Evolutionary conservation across 2,329 filamentous ascomycete genomes (phyloP).

Genomic region (Penicillium glabrum): DNA sequence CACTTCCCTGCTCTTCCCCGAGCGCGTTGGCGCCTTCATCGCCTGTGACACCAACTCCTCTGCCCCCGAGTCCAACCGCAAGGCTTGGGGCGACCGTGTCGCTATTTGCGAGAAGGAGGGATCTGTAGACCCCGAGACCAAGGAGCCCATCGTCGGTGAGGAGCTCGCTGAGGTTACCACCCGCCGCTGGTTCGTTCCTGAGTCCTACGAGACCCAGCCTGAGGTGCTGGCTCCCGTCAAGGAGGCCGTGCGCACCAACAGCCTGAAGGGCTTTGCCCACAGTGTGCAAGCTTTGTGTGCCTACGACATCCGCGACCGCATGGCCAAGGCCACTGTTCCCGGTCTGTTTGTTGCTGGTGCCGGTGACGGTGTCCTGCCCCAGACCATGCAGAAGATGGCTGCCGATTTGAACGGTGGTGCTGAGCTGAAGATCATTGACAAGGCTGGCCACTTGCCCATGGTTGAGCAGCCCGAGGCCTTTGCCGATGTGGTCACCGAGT

Average conservation of each 20-base stretch:
- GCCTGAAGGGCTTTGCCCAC: conserved; percentile 73
- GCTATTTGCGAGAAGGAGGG: conserved; percentile 62
- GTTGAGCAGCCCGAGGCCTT: conserved; percentile 71
- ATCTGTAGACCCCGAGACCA: conserved; percentile 31
- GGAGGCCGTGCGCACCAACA: conserved; percentile 68
- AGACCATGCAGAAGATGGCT: conserved; percentile 76
- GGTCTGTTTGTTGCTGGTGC: conserved; percentile 72
- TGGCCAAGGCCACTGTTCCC: conserved; percentile 31
- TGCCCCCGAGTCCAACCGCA: conserved; percentile 70
- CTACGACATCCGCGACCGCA: conserved; percentile 50
- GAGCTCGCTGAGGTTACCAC: conserved; percentile 71
- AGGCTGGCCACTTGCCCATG: conserved; percentile 82
- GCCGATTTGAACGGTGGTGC: conserved; percentile 57
- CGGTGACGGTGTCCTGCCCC: conserved; percentile 71
- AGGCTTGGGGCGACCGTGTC: conserved; percentile 77
- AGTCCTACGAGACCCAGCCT: conserved; percentile 58
- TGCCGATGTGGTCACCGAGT: conserved; percentile 61
- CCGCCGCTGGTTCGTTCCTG: conserved; percentile 69
- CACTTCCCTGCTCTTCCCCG: conserved; percentile 66
- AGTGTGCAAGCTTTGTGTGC: conserved; percentile 66
- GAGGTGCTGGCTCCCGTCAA: conserved; percentile 59
- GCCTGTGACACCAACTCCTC: conserved; percentile 77
- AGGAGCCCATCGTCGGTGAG: conserved; percentile 59
- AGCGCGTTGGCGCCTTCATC: conserved; percentile 61
- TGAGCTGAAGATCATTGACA: conserved; percentile 64